Evolutionary conservation across 768 basidiomycete species (phyloP).

Genomic region (Termitomyces sp.): DNA sequence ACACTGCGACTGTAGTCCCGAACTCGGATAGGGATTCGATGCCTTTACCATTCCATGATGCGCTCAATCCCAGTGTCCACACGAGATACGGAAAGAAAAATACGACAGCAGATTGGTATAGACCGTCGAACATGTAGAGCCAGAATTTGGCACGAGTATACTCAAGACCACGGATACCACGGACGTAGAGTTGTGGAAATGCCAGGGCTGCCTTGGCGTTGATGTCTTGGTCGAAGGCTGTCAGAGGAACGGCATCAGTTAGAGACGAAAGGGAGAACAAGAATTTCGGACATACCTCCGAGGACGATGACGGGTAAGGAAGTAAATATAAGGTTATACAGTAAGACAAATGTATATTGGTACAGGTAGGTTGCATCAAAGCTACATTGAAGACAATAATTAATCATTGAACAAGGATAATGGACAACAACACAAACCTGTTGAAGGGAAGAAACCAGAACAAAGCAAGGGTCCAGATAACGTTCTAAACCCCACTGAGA

Average conservation of each 20-base stretch:
- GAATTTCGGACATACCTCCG: slow-evolving; percentile 54
- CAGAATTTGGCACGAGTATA: slow-evolving; percentile 92
- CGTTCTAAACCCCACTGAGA: slow-evolving; percentile 46
- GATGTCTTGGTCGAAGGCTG: slow-evolving; percentile 94
- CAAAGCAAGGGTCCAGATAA: slow-evolving; percentile 89
- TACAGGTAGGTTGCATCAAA: slow-evolving; percentile 95
- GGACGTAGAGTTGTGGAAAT: slow-evolving; percentile 93
- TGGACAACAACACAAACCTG: slow-evolving; percentile 40
- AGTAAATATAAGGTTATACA: slow-evolving; percentile 92
- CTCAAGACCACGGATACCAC: slow-evolving; percentile 90
- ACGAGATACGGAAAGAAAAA: slow-evolving; percentile 82
- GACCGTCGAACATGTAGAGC: slow-evolving; percentile 90
- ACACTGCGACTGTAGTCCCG: slow-evolving; percentile 86
- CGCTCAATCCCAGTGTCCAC: slow-evolving; percentile 59
- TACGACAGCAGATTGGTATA: slow-evolving; percentile 87
- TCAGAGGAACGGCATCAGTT: slow-evolving; percentile 7
- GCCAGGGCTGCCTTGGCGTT: slow-evolving; percentile 86
- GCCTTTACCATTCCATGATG: slow-evolving; percentile 74
- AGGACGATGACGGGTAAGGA: slow-evolving; percentile 88
- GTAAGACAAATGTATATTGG: slow-evolving; percentile 88
- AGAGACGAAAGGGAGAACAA: neutral
- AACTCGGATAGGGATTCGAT: slow-evolving; percentile 83
- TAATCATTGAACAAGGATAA: neutral
- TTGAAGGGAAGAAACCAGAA: slow-evolving; percentile 95
- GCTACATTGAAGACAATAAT: slow-evolving; percentile 34